Evolutionary conservation across 345 rosid genomes (phyloP), one percentile per base, ranked within the genome.

Genomic region (Citrus cavaleriei): DNA sequence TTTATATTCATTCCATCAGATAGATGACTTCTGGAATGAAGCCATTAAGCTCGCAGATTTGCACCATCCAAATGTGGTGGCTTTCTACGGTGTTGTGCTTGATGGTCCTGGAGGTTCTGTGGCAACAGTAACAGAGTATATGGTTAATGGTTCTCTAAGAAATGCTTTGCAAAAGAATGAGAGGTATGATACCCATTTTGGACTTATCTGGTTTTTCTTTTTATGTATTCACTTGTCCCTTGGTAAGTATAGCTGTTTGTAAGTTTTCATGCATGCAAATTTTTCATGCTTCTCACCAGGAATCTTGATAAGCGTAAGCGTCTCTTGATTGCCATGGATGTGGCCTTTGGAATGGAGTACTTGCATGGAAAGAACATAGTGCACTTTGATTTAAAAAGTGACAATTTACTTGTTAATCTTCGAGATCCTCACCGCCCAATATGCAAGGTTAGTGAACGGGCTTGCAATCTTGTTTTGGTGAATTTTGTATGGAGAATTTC

Each of bases 31-130:
- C 88, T 90, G 94, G 96, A 92, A 92, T 59, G 96, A 92, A 82
- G 94, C 96, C 18, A 85, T 84, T 72, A 89, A 89, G 74, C 94
- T 92, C 65, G 94, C 94, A 73, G 94, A 90, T 77, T 80, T 92
- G 91, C 96, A 92, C 83, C 93, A 92, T 78, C 96, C 93, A n/a
- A 92, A 92, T 80, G 94, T 92, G 46, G 88, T 92, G 54, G 93
- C 96, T 57, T 92, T 92, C 75, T 90, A 92, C 67, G 96, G 96
- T 62, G 85, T 90, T 73, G 96, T 90, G 78, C 86, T 86, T 28
- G 96, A 92, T 84, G 90, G 92, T 61, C 93, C 91, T 71, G 94
- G 92, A 71, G 89, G 89, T 71, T 87, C 93, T 58, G 90, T 90
- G 67, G 92, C 96, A 79, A 92, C 96, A 35, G 94, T 90, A 42